Base-by-base conservation (phyloP, 2,329 filamentous ascomycete species). In the Keithomyces neogunnii region DNA sequence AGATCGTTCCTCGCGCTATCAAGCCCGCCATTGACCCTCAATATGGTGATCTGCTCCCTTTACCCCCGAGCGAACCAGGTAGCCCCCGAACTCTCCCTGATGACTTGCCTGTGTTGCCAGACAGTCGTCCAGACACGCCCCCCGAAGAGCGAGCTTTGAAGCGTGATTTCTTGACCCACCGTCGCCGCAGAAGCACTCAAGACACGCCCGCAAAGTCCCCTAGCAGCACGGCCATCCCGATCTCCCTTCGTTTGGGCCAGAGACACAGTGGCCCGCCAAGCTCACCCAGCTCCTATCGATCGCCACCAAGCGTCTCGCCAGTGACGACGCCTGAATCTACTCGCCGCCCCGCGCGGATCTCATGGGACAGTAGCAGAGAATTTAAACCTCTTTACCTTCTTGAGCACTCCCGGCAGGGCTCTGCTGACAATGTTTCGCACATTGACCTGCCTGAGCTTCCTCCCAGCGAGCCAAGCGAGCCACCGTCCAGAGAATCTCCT, bases 301-400 rank as follows among this genome's bases (percentile, higher is more conserved):
- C 68, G 8, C 73, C 75, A 4, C 71, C 74, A 8, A 54, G 64
- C 3, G 54, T 57, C 42, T 67, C 68, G 6, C 63, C 69, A 9
- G 56, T 64, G 7, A 56, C 62, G n/a, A 56, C 62, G 0, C 62
- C 63, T 4, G 71, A 75, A 10, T 56, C 61, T 19, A 61, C 66
- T 11, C 74, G 69, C 57, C 65, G 68, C 47, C 63, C 68, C 42
- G 61, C 73, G 28, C 73, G 81, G 10, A 81, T 71, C 10, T 84
- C 80, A 0, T 84, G 81, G 81, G 81, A 83, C 44, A 80, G 69
- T 56, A 77, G 76, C 19, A 79, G 79, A 50, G 89, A 93, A 62
- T 85, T 91, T 60, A 84, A 87, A 58, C 91, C 91, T 0, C 71
- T 96, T 7, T 92, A 88, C 67, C 82, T 96, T 28, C 81, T 95